phyloP scores from a whole-genome alignment of 768 basidiomycete species.

The Tylopilus vinaceipallidus region DNA sequence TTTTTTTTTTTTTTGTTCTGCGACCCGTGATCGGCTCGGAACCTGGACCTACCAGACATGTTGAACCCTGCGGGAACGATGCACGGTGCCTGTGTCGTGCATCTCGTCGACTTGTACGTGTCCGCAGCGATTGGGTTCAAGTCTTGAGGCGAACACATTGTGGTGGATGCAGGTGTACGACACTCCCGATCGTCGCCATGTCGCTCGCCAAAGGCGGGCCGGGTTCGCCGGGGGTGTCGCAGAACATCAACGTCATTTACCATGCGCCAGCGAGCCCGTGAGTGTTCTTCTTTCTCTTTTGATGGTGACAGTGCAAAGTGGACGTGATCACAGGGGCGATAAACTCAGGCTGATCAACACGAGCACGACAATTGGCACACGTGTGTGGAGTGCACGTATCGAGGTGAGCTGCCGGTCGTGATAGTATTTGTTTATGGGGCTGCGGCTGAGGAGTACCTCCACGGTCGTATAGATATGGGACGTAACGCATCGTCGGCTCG shows the following conservation, averaged over 20 bases:
- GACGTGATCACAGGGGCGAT: slow-evolving; percentile 37
- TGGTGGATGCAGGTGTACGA: slow-evolving; percentile 45
- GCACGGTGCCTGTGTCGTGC: slow-evolving; percentile 41
- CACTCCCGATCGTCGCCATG: slow-evolving; percentile 37
- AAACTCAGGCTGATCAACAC: slow-evolving; percentile 42
- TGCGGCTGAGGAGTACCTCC: too few relatives aligned
- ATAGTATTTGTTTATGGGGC: too few relatives aligned
- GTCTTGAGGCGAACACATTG: too few relatives aligned
- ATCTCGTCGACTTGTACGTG: slow-evolving; percentile 48
- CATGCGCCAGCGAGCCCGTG: slow-evolving; percentile 42
- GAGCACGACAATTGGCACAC: slow-evolving; percentile 32
- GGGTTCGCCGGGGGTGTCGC: slow-evolving; percentile 39
- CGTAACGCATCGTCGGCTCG: slow-evolving; percentile 34
- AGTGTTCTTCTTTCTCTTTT: slow-evolving; percentile 10
- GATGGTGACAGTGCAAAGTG: background rate
- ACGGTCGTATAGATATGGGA: slow-evolving; percentile 41
- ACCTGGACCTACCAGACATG: slow-evolving; percentile 38
- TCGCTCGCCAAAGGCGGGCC: slow-evolving; percentile 32
- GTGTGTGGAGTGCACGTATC: slow-evolving; percentile 34
- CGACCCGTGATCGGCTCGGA: background rate
- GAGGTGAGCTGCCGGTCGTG: slow-evolving; percentile 33
- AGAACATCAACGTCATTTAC: slow-evolving; percentile 44
- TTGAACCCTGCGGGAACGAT: slow-evolving; percentile 37
- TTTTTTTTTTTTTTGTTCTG: too few relatives aligned
- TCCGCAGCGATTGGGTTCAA: background rate